phyloP scores from a whole-genome alignment of 768 basidiomycete species.

The Leucocoprinus birnbaumii region DNA sequence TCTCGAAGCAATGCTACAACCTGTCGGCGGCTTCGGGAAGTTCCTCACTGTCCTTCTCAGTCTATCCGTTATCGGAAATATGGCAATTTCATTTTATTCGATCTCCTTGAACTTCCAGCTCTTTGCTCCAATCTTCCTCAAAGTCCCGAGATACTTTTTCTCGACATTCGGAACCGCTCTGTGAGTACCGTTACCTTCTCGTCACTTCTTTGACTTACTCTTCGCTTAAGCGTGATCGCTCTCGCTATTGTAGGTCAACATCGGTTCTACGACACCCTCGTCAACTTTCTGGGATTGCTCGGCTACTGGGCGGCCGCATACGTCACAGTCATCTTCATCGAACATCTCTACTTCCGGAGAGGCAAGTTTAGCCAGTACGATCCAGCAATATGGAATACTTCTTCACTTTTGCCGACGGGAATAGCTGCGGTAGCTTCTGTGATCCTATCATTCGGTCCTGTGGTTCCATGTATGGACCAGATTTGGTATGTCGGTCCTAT shows the following conservation, averaged over 20 bases:
- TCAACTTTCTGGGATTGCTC: slow-evolving; percentile 73
- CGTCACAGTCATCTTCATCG: slow-evolving; percentile 57
- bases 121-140: slow-evolving; percentile 52
- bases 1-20: slow-evolving; percentile 67
- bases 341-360: slow-evolving; percentile 67
- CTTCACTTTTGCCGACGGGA: slow-evolving; percentile 59
- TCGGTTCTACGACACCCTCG: slow-evolving; percentile 65
- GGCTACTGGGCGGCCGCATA: slow-evolving; percentile 70
- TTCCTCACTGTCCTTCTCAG: slow-evolving; percentile 80
- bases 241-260: slow-evolving; percentile 74
- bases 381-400: slow-evolving; percentile 51
- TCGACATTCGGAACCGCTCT: slow-evolving; percentile 69
- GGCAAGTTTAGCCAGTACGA: slow-evolving; percentile 53
- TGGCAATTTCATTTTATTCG: slow-evolving; percentile 82
- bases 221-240: slow-evolving; percentile 51
- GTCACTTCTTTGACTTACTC: too few species aligned
- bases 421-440: slow-evolving; percentile 59
- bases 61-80: slow-evolving; percentile 79
- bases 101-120: slow-evolving; percentile 73
- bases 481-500: slow-evolving; percentile 79
- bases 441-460: slow-evolving; percentile 50
- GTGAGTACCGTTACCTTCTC: slow-evolving; percentile 39
- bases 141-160: slow-evolving; percentile 75
- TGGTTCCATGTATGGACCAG: slow-evolving; percentile 71
- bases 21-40: slow-evolving; percentile 69